Evolutionary conservation across 2,329 filamentous ascomycete genomes (phyloP).

Genomic region (Microcyclospora tardicrescens): DNA sequence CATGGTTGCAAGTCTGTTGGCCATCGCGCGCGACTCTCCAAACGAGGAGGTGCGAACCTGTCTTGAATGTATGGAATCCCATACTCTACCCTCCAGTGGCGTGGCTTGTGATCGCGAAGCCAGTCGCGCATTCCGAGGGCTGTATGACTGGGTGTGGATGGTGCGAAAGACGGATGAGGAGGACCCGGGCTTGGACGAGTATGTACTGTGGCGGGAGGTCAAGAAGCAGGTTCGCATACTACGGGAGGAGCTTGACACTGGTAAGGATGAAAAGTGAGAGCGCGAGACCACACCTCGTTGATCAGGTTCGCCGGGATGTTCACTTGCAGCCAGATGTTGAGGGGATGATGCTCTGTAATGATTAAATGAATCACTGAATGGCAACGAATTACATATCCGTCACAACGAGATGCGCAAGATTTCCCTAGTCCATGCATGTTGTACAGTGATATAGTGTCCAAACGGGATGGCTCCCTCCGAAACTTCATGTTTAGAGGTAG

Average conservation of each 20-base stretch:
- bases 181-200: conserved; percentile 34
- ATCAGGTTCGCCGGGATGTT: too few relatives aligned
- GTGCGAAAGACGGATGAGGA: conserved; percentile 21
- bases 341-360: too few relatives aligned
- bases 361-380: too few relatives aligned
- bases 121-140: conserved; percentile 13
- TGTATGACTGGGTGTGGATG: conserved; percentile 19
- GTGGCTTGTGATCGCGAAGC: conserved; percentile 12
- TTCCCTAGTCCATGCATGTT: too few relatives aligned
- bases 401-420: too few relatives aligned
- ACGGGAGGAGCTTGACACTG: conserved; percentile 42
- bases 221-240: conserved; percentile 50
- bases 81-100: conserved; percentile 9
- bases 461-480: too few relatives aligned
- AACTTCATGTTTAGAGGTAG: too few relatives aligned
- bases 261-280: conserved; percentile 4
- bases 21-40: conserved; percentile 39
- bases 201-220: conserved; percentile 48
- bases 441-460: too few relatives aligned
- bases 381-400: too few relatives aligned
- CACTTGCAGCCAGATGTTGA: too few relatives aligned
- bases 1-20: conserved; percentile 50
- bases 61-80: conserved; percentile 16
- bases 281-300: too few relatives aligned
- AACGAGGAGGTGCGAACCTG: conserved; percentile 22